phyloP scores from a whole-genome alignment of 768 basidiomycete genomes.

The Dentipellis sp. region DNA sequence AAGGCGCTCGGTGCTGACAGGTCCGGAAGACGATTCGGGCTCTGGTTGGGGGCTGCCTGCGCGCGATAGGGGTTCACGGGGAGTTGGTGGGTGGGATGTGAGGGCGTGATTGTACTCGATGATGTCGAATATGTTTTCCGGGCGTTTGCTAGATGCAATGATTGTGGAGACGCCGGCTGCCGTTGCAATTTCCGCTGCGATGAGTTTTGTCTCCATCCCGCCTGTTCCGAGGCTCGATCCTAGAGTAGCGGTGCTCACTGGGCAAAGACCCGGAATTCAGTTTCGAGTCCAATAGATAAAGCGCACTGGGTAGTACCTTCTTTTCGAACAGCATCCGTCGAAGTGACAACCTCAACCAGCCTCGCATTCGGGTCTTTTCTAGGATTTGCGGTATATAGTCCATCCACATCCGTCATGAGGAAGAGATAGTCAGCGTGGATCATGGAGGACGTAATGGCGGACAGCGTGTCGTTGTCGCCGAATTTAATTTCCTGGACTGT shows the following conservation, averaged over 20 bases:
- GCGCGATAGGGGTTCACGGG: conserved; percentile 23
- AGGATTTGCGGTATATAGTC: conserved; percentile 92
- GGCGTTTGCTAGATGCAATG: conserved; percentile 77
- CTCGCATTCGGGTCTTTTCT: conserved; percentile 79
- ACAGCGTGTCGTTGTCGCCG: conserved; percentile 97
- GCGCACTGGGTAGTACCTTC: conserved; percentile 44
- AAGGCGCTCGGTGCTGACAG: conserved; percentile 9
- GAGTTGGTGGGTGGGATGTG: conserved; percentile 28
- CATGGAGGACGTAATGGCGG: conserved; percentile 96
- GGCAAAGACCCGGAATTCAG: background rate
- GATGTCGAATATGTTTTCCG: conserved; percentile 67
- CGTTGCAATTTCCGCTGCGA: conserved; percentile 95
- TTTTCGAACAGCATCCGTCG: conserved; percentile 70
- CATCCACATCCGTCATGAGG: conserved; percentile 93
- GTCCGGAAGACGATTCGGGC: conserved; percentile 5
- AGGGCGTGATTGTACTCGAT: conserved; percentile 63
- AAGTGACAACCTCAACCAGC: conserved; percentile 74
- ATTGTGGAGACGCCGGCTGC: conserved; percentile 91
- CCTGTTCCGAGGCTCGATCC: conserved; percentile 94
- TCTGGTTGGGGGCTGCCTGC: conserved; percentile 13
- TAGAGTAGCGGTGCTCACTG: conserved; percentile 88
- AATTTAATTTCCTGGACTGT: conserved; percentile 93
- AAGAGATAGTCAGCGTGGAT: conserved; percentile 97
- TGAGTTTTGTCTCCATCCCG: conserved; percentile 98
- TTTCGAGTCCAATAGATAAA: too few species aligned